Conservation (phyloP, 257 asterid genomes). For the Thymus mandschuricus region DNA sequence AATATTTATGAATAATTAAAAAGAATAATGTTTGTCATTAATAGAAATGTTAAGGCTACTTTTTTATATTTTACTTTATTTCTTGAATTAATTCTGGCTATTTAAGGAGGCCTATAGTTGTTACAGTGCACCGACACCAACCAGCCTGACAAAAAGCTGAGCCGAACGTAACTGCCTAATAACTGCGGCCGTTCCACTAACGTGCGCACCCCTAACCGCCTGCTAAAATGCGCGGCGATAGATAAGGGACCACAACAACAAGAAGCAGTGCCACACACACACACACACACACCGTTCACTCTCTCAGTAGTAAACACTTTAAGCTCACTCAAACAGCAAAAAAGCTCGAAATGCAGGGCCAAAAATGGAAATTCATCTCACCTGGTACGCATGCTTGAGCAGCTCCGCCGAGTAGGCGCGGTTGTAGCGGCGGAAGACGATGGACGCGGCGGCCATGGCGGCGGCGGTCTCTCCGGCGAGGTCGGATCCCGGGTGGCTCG, state of each 20-base stretch:
- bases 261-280: neutral
- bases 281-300: neutral
- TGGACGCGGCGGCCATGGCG: conserved; percentile 94
- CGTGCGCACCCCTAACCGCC: conserved; percentile 43
- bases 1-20: neutral
- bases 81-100: neutral
- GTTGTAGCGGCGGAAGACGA: conserved; percentile 77
- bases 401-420: conserved; percentile 69
- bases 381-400: conserved; percentile 85
- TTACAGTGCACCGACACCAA: conserved; percentile 53
- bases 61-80: too few relatives aligned
- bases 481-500: conserved; percentile 86
- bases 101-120: conserved; percentile 20
- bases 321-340: conserved; percentile 10
- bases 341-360: neutral
- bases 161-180: conserved; percentile 46
- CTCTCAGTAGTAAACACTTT: neutral
- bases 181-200: conserved; percentile 45
- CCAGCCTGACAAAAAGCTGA: conserved; percentile 50
- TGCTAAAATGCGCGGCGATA: conserved; percentile 42
- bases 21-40: neutral
- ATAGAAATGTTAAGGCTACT: neutral
- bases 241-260: conserved; percentile 19
- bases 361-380: conserved; percentile 23
- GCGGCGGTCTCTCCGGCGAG: conserved; percentile 98